Evolutionary conservation across 2,329 filamentous ascomycete species (phyloP).

Genomic region (Fusarium odoratissimum): DNA sequence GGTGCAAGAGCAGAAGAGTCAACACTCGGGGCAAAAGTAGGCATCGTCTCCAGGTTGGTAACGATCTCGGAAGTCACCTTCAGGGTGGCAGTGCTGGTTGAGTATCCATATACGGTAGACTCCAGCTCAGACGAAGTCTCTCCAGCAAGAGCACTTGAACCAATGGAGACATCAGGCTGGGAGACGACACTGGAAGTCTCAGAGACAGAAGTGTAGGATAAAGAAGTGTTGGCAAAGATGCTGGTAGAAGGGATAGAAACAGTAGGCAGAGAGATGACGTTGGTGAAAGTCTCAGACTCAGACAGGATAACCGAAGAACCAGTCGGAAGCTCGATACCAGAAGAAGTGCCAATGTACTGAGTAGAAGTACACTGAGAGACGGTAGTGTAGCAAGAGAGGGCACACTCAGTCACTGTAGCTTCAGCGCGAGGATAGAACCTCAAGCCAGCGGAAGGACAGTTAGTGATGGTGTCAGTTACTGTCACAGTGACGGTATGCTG

Average conservation of each 20-base stretch:
- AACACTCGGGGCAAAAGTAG: constrained; percentile 24
- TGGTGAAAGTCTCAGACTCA: constrained; percentile 7
- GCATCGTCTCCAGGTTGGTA: constrained; percentile 40
- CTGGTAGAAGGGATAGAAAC: constrained; percentile 5
- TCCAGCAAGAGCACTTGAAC: constrained; percentile 22
- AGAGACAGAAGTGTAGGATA: constrained; percentile 1
- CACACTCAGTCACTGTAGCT: constrained; percentile 43
- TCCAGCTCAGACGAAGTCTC: constrained; percentile 15
- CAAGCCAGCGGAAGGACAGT: not conserved
- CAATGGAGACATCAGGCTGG: constrained; percentile 3
- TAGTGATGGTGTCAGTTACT: not conserved
- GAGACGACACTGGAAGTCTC: not conserved
- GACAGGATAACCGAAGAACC: constrained; percentile 12
- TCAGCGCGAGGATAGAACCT: not conserved
- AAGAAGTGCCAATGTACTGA: constrained; percentile 24
- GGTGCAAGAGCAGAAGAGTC: constrained; percentile 31
- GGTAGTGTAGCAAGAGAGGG: constrained; percentile 41
- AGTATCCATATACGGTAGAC: constrained; percentile 28
- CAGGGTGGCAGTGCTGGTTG: constrained; percentile 3
- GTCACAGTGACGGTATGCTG: constrained; percentile 38
- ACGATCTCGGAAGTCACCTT: not conserved
- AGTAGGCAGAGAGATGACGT: constrained; percentile 16
- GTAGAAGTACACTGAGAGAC: constrained; percentile 39
- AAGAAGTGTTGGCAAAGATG: constrained; percentile 10
- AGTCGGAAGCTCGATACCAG: constrained; percentile 4